phyloP scores from a whole-genome alignment of 1,284 basidiomycete genomes.

The Fomitopsis schrenkii region DNA sequence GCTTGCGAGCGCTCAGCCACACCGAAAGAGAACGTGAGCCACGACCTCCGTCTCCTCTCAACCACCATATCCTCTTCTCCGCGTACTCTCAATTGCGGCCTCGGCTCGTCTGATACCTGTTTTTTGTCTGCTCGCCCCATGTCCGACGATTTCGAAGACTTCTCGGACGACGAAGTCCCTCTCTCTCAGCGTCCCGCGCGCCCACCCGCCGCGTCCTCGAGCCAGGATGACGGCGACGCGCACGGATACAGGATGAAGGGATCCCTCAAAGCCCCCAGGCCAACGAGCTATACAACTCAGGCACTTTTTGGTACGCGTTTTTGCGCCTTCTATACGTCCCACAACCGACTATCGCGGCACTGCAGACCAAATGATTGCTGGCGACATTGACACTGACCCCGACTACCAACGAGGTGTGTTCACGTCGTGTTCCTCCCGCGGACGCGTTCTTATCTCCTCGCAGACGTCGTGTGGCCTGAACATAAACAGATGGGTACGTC shows the following conservation, averaged over 20 bases:
- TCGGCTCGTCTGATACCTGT: too few species aligned
- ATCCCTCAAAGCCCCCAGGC: conserved; percentile 54
- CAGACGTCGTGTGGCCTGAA: conserved; percentile 68
- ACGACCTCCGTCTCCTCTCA: too few species aligned
- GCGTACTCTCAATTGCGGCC: too few species aligned
- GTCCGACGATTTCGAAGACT: conserved; percentile 29
- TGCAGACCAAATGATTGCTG: conserved; percentile 57
- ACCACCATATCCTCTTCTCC: too few species aligned
- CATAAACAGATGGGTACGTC: conserved; percentile 25
- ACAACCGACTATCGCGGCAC: neutral
- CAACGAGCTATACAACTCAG: conserved; percentile 66
- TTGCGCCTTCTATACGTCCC: neutral
- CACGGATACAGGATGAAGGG: conserved; percentile 45
- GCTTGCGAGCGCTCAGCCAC: too few species aligned
- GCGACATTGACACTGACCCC: conserved; percentile 63
- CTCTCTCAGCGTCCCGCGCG: conserved; percentile 18
- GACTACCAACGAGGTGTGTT: conserved; percentile 72
- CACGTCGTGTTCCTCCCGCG: neutral
- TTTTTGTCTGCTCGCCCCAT: neutral
- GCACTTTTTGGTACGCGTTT: conserved; percentile 51
- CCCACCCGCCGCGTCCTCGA: conserved; percentile 7
- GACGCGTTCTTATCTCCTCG: neutral
- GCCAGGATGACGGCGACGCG: conserved; percentile 14
- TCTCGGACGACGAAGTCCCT: conserved; percentile 35
- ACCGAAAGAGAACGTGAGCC: too few species aligned